Percentiles rank a stretch among this genome's conserved stretches.
Conservation (phyloP, 225 moss, liverwort and hornwort species). For the Climacium dendroides region DNA sequence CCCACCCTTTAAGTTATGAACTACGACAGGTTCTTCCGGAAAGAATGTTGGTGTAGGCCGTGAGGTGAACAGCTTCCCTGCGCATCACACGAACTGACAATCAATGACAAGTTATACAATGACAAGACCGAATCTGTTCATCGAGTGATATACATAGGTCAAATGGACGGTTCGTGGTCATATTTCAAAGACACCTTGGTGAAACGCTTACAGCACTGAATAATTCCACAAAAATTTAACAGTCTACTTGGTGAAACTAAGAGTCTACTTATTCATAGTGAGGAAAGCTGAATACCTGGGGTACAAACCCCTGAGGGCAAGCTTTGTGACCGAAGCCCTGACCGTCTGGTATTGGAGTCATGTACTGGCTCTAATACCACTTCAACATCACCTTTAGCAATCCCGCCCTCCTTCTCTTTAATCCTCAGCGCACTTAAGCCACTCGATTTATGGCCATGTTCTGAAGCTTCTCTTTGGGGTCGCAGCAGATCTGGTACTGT, state of each 20-base stretch:
- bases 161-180: background rate
- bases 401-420: constrained; percentile 1
- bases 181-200: background rate
- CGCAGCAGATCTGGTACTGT: background rate
- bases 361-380: constrained; percentile 10
- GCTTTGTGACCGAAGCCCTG: constrained; percentile 39
- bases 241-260: background rate
- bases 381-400: constrained; percentile 1
- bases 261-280: background rate
- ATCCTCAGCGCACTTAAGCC: constrained; percentile 1
- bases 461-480: background rate
- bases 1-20: constrained; percentile 46
- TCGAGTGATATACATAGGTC: background rate
- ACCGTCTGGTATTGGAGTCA: constrained; percentile 11
- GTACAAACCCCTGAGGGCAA: constrained; percentile 24
- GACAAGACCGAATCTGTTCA: background rate
- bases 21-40: constrained; percentile 29
- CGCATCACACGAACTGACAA: background rate
- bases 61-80: constrained; percentile 25
- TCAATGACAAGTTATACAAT: background rate
- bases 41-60: constrained; percentile 23
- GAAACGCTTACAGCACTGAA: background rate
- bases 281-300: constrained; percentile 12
- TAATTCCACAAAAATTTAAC: background rate
- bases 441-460: background rate